phyloP scores from a whole-genome alignment of 306 rosid species.

The Alnus rubra region DNA sequence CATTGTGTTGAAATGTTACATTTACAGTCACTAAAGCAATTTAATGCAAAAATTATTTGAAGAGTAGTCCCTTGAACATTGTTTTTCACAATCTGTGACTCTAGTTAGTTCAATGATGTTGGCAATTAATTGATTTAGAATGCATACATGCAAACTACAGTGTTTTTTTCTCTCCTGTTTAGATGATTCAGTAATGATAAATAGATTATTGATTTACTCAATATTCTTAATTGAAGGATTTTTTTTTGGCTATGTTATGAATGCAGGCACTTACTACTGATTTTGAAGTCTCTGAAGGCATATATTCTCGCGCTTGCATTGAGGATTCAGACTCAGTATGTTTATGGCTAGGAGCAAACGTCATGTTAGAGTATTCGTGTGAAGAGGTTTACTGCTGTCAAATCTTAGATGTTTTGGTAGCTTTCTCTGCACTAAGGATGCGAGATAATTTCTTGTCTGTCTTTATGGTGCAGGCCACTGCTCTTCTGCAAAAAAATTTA shows the following conservation, averaged over 20 bases:
- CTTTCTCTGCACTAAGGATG: conserved; percentile 12
- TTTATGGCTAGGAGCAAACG: conserved; percentile 88
- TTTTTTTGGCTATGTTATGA: conserved; percentile 23
- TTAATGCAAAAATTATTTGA: background rate
- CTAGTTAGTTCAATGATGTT: background rate
- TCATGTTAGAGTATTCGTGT: conserved; percentile 91
- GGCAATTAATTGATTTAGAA: background rate
- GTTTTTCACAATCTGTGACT: background rate
- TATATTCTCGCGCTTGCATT: conserved; percentile 61
- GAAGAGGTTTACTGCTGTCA: conserved; percentile 63
- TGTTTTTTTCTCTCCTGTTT: background rate
- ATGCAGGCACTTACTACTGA: conserved; percentile 74
- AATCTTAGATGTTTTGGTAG: conserved; percentile 14
- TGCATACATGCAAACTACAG: background rate
- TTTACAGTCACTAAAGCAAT: background rate
- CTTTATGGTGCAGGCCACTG: conserved; percentile 64
- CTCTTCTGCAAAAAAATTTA: conserved; percentile 67
- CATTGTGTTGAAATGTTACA: background rate
- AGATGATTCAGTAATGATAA: background rate
- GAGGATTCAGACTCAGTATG: conserved; percentile 71
- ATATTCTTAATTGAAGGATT: conserved; percentile 5
- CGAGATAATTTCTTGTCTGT: conserved; percentile 13
- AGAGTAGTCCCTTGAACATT: background rate
- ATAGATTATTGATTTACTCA: background rate
- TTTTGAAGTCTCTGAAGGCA: conserved; percentile 89